phyloP scores from a whole-genome alignment of 768 basidiomycete species.

The Collybia sordida region DNA sequence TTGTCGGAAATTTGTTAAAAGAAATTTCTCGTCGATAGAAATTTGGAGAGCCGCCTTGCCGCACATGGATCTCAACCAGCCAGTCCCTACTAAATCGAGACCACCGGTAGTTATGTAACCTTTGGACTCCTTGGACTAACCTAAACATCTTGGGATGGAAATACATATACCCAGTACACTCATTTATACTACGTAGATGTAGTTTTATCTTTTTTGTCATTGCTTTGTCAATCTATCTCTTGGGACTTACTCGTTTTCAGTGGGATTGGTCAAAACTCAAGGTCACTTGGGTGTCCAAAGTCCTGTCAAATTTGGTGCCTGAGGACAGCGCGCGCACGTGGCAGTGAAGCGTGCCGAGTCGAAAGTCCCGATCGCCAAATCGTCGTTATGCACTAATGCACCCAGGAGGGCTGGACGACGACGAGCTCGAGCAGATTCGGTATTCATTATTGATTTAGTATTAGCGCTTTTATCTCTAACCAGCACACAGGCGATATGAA shows the following conservation, averaged over 20 bases:
- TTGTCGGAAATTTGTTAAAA: neutral
- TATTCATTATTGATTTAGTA: slow-evolving; percentile 21
- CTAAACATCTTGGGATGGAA: slow-evolving; percentile 15
- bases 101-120: no score
- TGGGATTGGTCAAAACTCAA: no score
- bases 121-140: neutral
- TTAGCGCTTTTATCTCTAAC: slow-evolving; percentile 11
- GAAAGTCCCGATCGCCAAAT: neutral
- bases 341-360: neutral
- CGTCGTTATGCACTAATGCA: slow-evolving; percentile 31
- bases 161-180: slow-evolving; percentile 6
- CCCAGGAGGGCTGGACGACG: slow-evolving; percentile 55
- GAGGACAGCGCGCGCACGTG: slow-evolving; percentile 7
- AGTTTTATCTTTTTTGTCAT: slow-evolving; percentile 2
- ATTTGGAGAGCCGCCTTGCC: slow-evolving; percentile 59
- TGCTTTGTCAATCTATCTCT: neutral
- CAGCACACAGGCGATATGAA: slow-evolving; percentile 73
- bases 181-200: slow-evolving; percentile 9
- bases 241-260: neutral
- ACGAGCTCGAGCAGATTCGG: slow-evolving; percentile 70
- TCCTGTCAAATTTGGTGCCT: neutral
- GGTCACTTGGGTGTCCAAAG: neutral
- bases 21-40: slow-evolving; percentile 29
- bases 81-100: slow-evolving; percentile 10
- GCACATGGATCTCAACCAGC: slow-evolving; percentile 39